phyloP scores from a whole-genome alignment of 768 basidiomycete species.

The Trametes coccinea region DNA sequence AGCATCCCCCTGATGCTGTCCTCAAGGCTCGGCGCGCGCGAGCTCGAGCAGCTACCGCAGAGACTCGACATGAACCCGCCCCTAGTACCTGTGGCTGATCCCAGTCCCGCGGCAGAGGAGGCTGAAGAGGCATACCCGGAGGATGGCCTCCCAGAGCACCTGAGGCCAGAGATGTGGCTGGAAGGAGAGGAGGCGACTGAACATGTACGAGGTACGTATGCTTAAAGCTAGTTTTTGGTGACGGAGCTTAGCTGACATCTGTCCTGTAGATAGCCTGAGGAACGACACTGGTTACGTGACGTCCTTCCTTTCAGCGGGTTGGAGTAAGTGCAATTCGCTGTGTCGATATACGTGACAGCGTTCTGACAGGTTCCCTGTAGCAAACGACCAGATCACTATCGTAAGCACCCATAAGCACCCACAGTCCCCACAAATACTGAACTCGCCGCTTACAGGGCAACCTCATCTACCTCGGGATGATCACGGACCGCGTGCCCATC shows the following conservation, averaged over 20 bases:
- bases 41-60: neutral
- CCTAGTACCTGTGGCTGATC: neutral
- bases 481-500: conserved; percentile 40
- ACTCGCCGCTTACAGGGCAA: conserved; percentile 27
- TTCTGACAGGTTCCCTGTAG: conserved; percentile 33
- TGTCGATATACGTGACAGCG: neutral
- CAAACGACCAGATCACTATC: conserved; percentile 70
- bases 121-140: neutral
- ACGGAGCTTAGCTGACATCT: neutral
- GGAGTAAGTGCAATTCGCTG: conserved; percentile 41
- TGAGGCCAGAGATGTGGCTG: conserved; percentile 13
- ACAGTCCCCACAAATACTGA: neutral
- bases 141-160: conserved; percentile 4
- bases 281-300: conserved; percentile 62
- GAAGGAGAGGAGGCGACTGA: conserved; percentile 48
- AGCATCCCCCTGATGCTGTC: conserved; percentile 1
- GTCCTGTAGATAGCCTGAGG: conserved; percentile 50
- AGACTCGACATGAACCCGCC: neutral
- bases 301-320: conserved; percentile 70
- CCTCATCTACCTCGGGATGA: conserved; percentile 39
- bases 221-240: neutral
- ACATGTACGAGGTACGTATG: conserved; percentile 42
- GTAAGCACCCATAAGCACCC: neutral
- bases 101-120: neutral
- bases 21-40: neutral